Base-by-base conservation (phyloP, 805 yeast genomes). In the Yamadazyma sp. region DNA sequence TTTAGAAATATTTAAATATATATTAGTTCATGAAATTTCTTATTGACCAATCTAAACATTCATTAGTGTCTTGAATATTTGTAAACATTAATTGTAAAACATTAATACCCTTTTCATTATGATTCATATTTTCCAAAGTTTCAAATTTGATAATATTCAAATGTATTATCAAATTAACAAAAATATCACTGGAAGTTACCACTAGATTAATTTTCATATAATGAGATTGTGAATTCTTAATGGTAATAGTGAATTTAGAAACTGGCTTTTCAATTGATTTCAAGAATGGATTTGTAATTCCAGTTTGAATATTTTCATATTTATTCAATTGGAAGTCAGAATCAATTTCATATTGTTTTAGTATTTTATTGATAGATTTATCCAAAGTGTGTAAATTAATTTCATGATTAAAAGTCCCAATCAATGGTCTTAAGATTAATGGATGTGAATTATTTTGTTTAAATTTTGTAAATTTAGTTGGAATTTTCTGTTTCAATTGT, bases 391-490 rank as follows among this genome's bases (percentile, higher is more conserved):
- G 42, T 9, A 75, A 41, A 33, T 66, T 58, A 23, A 60, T 45
- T 42, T 76, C 78, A 45, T 80, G 86, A 39, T 72, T 69, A 39
- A 75, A 69, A 44, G 76, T 75, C 4, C 82, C 82, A 23, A 80
- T 63, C 27, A 80, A 52, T 2, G 86, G 83, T 23, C 79, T 56
- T 14, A 80, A 56, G 14, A 80, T 61, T 35, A 71, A 53, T 2
- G 74, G 67, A 35, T 70, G 71, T 9, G 71, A 59, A 33, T 64
- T 65, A 20, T 55, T 45, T 55, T 42, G 73, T 51, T 57, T 69
- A 68, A 62, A 71, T 40, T 67, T 68, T 17, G 69, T 62, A 42
- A 65, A 51, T 4, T 73, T 59, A 2, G 75, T 64, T 12, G 81
- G 80, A 8, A 75, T 62, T 5, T 62, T 60, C 18, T 65, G 62